These are phyloP conservation scores for Xylaria sp. DNA, from an alignment of 2,329 filamentous ascomycete genomes.

Conservation along the genomic window DNA sequence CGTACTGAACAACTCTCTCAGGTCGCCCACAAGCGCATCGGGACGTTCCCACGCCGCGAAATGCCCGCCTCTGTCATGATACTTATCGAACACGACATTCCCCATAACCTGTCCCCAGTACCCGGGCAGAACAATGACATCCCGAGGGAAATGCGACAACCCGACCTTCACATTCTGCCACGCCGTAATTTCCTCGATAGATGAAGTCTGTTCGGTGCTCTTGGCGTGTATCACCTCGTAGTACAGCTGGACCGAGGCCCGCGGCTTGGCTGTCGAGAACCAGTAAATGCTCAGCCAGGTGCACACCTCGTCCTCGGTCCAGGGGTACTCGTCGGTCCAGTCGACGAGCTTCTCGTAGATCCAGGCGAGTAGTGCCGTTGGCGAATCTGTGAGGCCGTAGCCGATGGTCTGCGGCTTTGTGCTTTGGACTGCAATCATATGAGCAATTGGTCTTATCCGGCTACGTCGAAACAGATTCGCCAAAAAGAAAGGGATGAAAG, in stretches of 20 bases:
- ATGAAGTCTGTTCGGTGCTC: slow-evolving; percentile 62
- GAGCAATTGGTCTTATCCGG: not conserved
- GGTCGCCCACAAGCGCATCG: slow-evolving; percentile 56
- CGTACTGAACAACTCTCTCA: slow-evolving; percentile 60
- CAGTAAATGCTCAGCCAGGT: slow-evolving; percentile 80
- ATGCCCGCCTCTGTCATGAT: slow-evolving; percentile 57
- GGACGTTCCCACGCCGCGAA: slow-evolving; percentile 63
- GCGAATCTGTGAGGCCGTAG: slow-evolving; percentile 75
- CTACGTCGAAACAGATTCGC: no score
- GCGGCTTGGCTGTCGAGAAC: slow-evolving; percentile 74
- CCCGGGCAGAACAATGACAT: slow-evolving; percentile 59
- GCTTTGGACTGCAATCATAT: slow-evolving; percentile 57
- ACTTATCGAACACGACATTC: slow-evolving; percentile 60
- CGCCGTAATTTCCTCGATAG: slow-evolving; percentile 19
- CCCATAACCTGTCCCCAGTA: slow-evolving; percentile 63
- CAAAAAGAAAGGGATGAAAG: no score
- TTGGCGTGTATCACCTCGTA: slow-evolving; percentile 70
- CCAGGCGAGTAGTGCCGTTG: slow-evolving; percentile 78
- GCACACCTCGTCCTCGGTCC: slow-evolving; percentile 80
- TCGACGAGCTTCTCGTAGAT: slow-evolving; percentile 82
- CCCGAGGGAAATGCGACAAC: slow-evolving; percentile 61
- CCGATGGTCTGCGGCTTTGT: slow-evolving; percentile 79
- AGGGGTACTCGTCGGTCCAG: slow-evolving; percentile 78
- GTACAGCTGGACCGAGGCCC: slow-evolving; percentile 75
- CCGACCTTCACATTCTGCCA: slow-evolving; percentile 58